These are phyloP conservation scores for Eucommia ulmoides DNA, from an alignment of 257 asterid species.

Conservation along the genomic window DNA sequence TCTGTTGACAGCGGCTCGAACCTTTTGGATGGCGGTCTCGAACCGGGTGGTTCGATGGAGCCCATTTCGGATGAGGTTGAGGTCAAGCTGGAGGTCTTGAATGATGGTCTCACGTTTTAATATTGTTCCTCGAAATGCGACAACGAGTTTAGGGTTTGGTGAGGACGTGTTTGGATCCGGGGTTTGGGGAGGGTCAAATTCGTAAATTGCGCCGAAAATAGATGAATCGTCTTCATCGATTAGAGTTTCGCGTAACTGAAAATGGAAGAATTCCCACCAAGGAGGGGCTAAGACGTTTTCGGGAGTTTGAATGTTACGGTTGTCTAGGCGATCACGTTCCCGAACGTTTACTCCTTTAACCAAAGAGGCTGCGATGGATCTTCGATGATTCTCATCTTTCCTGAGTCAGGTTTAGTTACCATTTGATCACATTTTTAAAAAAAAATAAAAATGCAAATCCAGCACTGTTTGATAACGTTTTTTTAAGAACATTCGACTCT, in stretches of 20 bases:
- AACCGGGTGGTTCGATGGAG: not conserved
- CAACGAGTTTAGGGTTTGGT: not conserved
- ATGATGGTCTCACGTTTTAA: not conserved
- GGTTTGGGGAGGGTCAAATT: not conserved
- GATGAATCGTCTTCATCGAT: not conserved
- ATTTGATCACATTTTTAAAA: not conserved
- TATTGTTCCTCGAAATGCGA: not conserved
- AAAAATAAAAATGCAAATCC: no score
- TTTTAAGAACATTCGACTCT: not conserved
- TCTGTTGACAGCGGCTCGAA: constrained; percentile 5
- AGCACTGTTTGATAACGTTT: not conserved
- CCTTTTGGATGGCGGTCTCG: not conserved
- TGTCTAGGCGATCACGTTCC: constrained; percentile 49
- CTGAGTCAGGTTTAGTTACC: not conserved
- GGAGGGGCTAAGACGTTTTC: constrained; percentile 47
- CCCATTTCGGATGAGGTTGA: not conserved
- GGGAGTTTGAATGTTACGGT: constrained; percentile 37
- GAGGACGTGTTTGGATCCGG: not conserved
- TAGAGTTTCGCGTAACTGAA: constrained; percentile 11
- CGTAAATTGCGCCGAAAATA: not conserved
- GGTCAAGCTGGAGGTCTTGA: not conserved
- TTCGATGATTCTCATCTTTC: constrained; percentile 37
- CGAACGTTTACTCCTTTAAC: constrained; percentile 53
- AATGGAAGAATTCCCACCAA: constrained; percentile 69
- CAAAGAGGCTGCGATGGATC: constrained; percentile 52